Conservation (phyloP, 169 alveolate genomes). For the Plasmodium adleri region DNA sequence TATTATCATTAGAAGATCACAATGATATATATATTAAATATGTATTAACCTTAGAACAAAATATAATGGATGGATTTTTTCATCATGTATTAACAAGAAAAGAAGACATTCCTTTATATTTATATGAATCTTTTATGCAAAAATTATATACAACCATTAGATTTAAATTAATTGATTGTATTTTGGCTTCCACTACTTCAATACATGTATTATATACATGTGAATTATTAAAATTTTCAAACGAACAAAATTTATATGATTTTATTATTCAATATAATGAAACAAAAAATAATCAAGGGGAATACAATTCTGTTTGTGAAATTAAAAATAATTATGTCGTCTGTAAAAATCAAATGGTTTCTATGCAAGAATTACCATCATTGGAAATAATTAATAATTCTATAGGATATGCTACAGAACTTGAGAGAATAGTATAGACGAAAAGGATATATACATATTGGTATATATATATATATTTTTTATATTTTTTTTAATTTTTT, state of each 20-base stretch:
- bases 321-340: slow-evolving; percentile 6
- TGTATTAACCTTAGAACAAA: slow-evolving; percentile 82
- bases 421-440: slow-evolving; percentile 47
- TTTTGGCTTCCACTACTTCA: slow-evolving; percentile 77
- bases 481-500: background rate
- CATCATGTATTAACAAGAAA: slow-evolving; percentile 38
- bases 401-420: slow-evolving; percentile 71
- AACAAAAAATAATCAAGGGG: slow-evolving; percentile 64
- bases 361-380: slow-evolving; percentile 49
- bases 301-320: slow-evolving; percentile 58
- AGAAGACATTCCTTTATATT: slow-evolving; percentile 60
- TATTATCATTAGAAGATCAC: slow-evolving; percentile 56
- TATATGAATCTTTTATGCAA: slow-evolving; percentile 71
- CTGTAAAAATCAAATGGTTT: slow-evolving; percentile 37
- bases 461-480: background rate
- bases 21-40: slow-evolving; percentile 61
- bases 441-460: background rate
- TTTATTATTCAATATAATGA: slow-evolving; percentile 74
- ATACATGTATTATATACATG: slow-evolving; percentile 64
- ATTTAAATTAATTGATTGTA: slow-evolving; percentile 82
- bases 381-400: slow-evolving; percentile 53
- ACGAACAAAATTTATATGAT: slow-evolving; percentile 73
- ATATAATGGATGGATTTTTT: slow-evolving; percentile 86
- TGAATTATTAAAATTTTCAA: slow-evolving; percentile 71
- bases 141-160: slow-evolving; percentile 78